A percentile compares a stretch with the other conserved stretches of the same genome.
phyloP scores from a whole-genome alignment of 2,329 filamentous ascomycete species.

The Hymenoscyphus fructigenus region DNA sequence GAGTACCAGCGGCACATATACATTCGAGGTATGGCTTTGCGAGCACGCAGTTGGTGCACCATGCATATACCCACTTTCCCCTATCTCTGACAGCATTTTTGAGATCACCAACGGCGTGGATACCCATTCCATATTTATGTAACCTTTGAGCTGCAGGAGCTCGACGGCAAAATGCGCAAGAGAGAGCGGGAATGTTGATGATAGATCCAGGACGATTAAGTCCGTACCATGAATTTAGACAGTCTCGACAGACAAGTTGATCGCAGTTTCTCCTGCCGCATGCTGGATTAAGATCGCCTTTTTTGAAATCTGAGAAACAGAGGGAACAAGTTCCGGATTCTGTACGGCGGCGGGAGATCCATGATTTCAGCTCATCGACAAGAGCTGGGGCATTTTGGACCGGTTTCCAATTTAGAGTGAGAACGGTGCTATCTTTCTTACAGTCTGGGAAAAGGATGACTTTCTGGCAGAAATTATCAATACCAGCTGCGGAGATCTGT shows the following conservation, averaged over 20 bases:
- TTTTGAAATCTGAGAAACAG: conserved; percentile 20
- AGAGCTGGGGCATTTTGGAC: conserved; percentile 18
- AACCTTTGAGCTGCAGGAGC: conserved; percentile 20
- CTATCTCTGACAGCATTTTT: conserved; percentile 15
- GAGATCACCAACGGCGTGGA: conserved; percentile 23
- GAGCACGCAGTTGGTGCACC: conserved; percentile 18
- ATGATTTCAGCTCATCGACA: conserved; percentile 16
- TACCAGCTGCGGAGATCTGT: conserved; percentile 15
- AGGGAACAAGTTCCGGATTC: conserved; percentile 21
- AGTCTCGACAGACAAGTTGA: conserved; percentile 18
- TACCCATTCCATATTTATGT: conserved; percentile 22
- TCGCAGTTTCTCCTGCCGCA: conserved; percentile 21
- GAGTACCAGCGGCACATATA: conserved; percentile 20
- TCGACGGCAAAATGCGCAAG: conserved; percentile 24
- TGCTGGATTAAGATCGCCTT: conserved; percentile 15
- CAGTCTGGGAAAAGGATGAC: conserved; percentile 18
- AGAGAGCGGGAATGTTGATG: conserved; percentile 22
- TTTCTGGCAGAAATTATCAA: conserved; percentile 14
- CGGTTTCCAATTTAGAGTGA: conserved; percentile 20
- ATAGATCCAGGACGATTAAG: conserved; percentile 19
- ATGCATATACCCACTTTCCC: conserved; percentile 22
- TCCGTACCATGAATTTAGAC: conserved; percentile 23
- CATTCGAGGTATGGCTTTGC: conserved; percentile 21
- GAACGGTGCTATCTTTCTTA: neutral
- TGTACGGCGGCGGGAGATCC: conserved; percentile 17